Percentiles rank a stretch among this genome's conserved stretches.
These are phyloP conservation scores for Basidiobolus meristosporus DNA, from an alignment of 371 early-diverging fungal genomes.

Conservation along the genomic window DNA sequence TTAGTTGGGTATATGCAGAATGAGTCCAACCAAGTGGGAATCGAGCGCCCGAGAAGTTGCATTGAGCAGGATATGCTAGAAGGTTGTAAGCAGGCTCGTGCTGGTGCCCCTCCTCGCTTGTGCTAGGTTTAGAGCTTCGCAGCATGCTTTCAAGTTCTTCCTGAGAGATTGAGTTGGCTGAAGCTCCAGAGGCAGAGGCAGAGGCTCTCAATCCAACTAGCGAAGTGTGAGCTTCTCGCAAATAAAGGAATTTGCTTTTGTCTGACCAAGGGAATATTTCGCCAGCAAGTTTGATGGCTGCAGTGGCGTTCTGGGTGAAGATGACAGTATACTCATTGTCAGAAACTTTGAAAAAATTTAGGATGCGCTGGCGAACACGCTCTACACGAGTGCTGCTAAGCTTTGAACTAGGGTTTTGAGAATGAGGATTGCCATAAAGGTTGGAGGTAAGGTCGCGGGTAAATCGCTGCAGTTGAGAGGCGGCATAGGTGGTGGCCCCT, in stretches of 20 bases:
- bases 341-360: conserved; percentile 18
- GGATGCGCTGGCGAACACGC: conserved; percentile 18
- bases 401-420: conserved; percentile 22
- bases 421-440: conserved; percentile 53
- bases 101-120: not conserved
- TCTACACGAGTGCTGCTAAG: conserved; percentile 20
- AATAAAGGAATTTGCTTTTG: conserved; percentile 18
- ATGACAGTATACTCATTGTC: conserved; percentile 24
- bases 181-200: conserved; percentile 5
- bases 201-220: conserved; percentile 39
- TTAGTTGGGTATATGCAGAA: too few species aligned
- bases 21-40: conserved; percentile 30
- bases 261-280: conserved; percentile 23
- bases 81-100: conserved; percentile 14
- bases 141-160: conserved; percentile 6
- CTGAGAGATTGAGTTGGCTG: conserved; percentile 1
- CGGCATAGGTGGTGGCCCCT: conserved; percentile 31
- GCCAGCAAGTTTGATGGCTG: conserved; percentile 28
- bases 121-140: not conserved
- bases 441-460: conserved; percentile 17
- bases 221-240: conserved; percentile 40
- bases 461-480: conserved; percentile 15
- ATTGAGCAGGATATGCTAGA: conserved; percentile 54
- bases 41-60: conserved; percentile 48
- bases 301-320: conserved; percentile 34